Evolutionary conservation across 306 rosid species (phyloP), one percentile per base, ranked within the genome.

Genomic region (Canavalia ensiformis): DNA sequence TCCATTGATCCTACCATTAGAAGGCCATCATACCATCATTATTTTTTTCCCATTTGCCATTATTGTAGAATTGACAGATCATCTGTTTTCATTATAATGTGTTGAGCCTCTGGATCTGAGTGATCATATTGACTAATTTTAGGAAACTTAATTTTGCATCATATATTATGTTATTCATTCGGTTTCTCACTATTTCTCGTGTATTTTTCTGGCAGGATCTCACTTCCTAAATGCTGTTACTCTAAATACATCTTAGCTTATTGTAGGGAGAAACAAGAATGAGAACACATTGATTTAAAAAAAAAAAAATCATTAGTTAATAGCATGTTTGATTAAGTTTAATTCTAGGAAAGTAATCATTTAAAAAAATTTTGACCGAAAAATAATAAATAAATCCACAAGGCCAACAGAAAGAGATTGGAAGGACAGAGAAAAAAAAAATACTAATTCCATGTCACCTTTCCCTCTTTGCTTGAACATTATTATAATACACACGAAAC

Each of bases 181-280:
- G 12, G 33, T 73, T 73, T 55, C 39, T 73, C 41, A 55, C 8
- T 28, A 34, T 37, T 72, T 72, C 10, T 18, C 9, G 4, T 52
- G 13, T n/a, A 71, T 33, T 75, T 28, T 65, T 45, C 60, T 81
- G 35, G 56, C 55, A 35, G 71, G 39, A 63, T 31, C 66, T 35
- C 44, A 35, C 12, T 11, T 12, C 0, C 45, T 64, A 44, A 65
- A 66, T 29, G 72, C 13, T 6, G 11, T 64, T 12, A 10, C 28
- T 68, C 29, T 69, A 46, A 46, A 46, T 28, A 45, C 5, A 7
- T 68, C 31, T 10, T 44, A 7, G 31, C 39, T 44, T 75, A 46
- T 62, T 10, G 18, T 28, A 3, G 59, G 59, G 11, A 68, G 58
- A 47, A 45, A 30, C 12, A 8, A 30, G 68, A 74, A 74, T 34